These are phyloP conservation scores for Haplosporangium sp. DNA, from an alignment of 371 early-diverging fungal species.

Conservation along the genomic window DNA sequence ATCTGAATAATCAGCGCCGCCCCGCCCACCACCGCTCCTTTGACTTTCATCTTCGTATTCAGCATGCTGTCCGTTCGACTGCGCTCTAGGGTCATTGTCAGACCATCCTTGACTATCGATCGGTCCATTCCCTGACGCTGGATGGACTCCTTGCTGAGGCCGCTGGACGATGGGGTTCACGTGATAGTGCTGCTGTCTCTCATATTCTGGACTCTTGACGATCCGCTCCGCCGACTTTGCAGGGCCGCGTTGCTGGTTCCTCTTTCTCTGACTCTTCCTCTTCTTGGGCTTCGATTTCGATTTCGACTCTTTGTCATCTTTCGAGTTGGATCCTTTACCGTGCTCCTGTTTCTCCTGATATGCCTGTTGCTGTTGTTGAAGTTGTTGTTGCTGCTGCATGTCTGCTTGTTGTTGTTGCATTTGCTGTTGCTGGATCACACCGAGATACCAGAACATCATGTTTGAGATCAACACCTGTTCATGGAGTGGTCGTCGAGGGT, in stretches of 20 bases:
- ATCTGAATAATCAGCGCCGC: slow-evolving; percentile 12
- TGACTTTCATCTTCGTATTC: slow-evolving; percentile 14
- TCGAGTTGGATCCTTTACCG: slow-evolving; percentile 12
- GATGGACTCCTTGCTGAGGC: slow-evolving; percentile 11
- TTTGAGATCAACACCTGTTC: slow-evolving; percentile 96
- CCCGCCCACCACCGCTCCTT: background rate
- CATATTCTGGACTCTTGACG: slow-evolving; percentile 34
- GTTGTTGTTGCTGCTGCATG: slow-evolving; percentile 28
- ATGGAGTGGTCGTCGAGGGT: slow-evolving; percentile 86
- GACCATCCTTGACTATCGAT: background rate
- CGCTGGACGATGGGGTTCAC: background rate
- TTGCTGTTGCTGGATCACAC: slow-evolving; percentile 59
- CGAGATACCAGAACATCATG: slow-evolving; percentile 95
- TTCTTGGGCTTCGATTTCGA: slow-evolving; percentile 53
- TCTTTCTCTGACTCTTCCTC: slow-evolving; percentile 55
- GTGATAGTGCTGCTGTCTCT: slow-evolving; percentile 32
- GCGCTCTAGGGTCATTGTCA: background rate
- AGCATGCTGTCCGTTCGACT: slow-evolving; percentile 14
- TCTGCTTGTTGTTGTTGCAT: slow-evolving; percentile 35
- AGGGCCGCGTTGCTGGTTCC: slow-evolving; percentile 38
- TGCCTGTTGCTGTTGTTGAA: slow-evolving; percentile 4
- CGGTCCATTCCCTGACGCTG: background rate
- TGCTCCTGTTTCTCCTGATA: slow-evolving; percentile 8
- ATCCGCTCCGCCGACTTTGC: slow-evolving; percentile 19
- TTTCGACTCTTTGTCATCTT: slow-evolving; percentile 41